Evolutionary conservation across 2,329 filamentous ascomycete species (phyloP).

Genomic region (Colletotrichum sp.): DNA sequence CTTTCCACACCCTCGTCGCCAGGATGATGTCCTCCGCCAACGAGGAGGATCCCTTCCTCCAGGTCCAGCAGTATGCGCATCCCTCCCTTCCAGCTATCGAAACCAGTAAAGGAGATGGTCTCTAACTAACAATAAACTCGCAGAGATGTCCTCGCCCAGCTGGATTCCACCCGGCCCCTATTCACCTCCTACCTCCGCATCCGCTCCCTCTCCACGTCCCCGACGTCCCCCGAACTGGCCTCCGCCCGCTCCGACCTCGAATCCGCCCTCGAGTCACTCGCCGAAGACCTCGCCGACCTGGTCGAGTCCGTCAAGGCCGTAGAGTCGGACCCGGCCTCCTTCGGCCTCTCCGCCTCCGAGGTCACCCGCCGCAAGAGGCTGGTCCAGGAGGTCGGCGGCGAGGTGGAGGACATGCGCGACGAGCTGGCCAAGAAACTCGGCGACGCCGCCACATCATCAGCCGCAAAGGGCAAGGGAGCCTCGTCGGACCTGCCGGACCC

Average conservation of each 20-base stretch:
- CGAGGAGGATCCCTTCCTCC: conserved; percentile 74
- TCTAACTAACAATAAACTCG: not conserved
- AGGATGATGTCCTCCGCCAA: conserved; percentile 72
- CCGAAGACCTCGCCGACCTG: conserved; percentile 87
- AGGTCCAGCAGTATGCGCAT: conserved; percentile 68
- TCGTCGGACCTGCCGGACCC: conserved; percentile 55
- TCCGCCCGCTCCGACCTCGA: conserved; percentile 76
- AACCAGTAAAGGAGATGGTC: conserved; percentile 7
- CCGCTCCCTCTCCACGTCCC: conserved; percentile 77
- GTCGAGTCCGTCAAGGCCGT: conserved; percentile 85
- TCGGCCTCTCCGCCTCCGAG: conserved; percentile 84
- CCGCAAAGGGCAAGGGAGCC: conserved; percentile 34
- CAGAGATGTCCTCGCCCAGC: conserved; percentile 87
- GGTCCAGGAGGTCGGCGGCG: conserved; percentile 86
- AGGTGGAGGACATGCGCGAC: conserved; percentile 87
- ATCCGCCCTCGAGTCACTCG: conserved; percentile 68
- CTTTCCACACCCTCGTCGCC: conserved; percentile 21
- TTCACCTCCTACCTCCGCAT: conserved; percentile 97
- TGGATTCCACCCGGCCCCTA: conserved; percentile 80
- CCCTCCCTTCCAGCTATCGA: conserved; percentile 48
- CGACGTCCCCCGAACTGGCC: conserved; percentile 82
- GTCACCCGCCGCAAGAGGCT: conserved; percentile 80
- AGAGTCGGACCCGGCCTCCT: conserved; percentile 85
- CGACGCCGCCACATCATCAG: conserved; percentile 21
- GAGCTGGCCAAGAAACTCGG: conserved; percentile 71